These are phyloP conservation scores for Mycena vulgaris DNA, from an alignment of 768 basidiomycete species.

Conservation along the genomic window DNA sequence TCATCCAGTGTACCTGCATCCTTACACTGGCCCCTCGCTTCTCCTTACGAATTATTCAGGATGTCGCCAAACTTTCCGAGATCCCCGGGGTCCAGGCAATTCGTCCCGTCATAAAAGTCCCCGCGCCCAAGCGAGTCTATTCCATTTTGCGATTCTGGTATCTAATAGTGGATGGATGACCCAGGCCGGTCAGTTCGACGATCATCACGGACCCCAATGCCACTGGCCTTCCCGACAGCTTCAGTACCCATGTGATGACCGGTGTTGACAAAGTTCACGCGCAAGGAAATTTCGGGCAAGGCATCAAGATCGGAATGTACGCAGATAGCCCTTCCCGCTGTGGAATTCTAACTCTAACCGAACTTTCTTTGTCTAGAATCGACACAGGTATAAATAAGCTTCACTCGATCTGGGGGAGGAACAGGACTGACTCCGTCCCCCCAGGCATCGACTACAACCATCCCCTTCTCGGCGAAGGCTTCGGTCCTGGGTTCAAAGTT, in stretches of 20 bases:
- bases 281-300: constrained; percentile 60
- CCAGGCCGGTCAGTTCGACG: constrained; percentile 41
- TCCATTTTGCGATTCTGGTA: neutral
- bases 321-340: constrained; percentile 21
- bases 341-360: neutral
- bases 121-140: constrained; percentile 42
- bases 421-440: neutral
- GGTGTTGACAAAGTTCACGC: constrained; percentile 65
- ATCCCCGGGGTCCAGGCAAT: constrained; percentile 57
- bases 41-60: constrained; percentile 41
- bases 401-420: neutral
- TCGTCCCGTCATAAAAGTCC: constrained; percentile 53
- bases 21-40: neutral
- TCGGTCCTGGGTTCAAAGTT: constrained; percentile 58
- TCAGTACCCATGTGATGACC: constrained; percentile 56
- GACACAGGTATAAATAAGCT: constrained; percentile 46
- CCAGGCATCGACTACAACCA: constrained; percentile 51
- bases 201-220: constrained; percentile 44
- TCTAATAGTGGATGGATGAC: neutral
- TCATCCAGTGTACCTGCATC: constrained; percentile 16
- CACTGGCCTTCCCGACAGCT: constrained; percentile 43
- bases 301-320: constrained; percentile 64
- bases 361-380: constrained; percentile 28
- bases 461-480: constrained; percentile 52
- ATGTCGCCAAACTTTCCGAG: constrained; percentile 49